A percentile compares a stretch with the other conserved stretches of the same genome.
Conservation (phyloP, 805 yeast genomes). For the Lipomyces oligophaga region DNA sequence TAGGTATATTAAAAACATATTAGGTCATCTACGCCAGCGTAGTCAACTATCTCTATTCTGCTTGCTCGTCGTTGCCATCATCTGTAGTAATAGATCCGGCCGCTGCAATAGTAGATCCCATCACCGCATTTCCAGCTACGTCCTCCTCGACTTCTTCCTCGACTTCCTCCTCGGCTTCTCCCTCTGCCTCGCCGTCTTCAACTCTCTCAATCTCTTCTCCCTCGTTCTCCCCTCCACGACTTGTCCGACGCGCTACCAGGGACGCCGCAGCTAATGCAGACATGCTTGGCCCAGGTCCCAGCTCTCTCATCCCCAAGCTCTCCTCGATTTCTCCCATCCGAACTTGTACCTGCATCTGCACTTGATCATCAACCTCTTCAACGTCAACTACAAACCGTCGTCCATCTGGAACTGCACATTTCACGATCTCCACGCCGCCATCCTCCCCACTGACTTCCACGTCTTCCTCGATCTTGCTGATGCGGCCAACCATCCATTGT, state of each 20-base stretch:
- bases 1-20: too few relatives aligned
- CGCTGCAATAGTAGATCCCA: neutral
- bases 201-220: neutral
- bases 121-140: neutral
- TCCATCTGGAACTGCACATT: constrained; percentile 11
- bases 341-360: too few relatives aligned
- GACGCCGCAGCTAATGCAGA: constrained; percentile 24
- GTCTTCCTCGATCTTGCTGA: constrained; percentile 54
- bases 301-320: too few relatives aligned
- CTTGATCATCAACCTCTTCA: constrained; percentile 7
- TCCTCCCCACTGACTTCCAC: constrained; percentile 37
- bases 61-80: neutral
- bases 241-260: constrained; percentile 5
- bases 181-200: neutral
- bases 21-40: too few relatives aligned
- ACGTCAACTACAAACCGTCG: constrained; percentile 23
- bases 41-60: neutral
- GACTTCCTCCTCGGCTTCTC: neutral
- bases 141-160: neutral
- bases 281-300: too few relatives aligned
- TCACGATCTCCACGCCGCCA: too few relatives aligned
- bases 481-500: constrained; percentile 82
- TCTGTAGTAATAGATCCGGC: neutral
- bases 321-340: too few relatives aligned
- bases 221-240: constrained; percentile 2